Percentiles rank a stretch among this genome's conserved stretches.
Evolutionary conservation across 345 rosid genomes (phyloP).

Genomic region (Geranium rotundifolium): DNA sequence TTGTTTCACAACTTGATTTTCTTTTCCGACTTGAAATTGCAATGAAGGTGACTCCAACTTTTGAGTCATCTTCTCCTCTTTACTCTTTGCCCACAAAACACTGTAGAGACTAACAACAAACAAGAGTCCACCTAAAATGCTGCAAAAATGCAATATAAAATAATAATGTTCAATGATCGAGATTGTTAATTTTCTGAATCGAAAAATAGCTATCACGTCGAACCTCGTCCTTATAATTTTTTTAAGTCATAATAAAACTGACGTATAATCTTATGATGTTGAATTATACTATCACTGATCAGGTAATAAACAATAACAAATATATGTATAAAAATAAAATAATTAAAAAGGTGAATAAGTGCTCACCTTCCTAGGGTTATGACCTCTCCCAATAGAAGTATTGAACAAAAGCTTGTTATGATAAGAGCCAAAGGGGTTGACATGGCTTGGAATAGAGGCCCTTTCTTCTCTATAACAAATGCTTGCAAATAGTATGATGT

Average conservation of each 20-base stretch:
- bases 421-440: conserved; percentile 12
- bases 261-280: too few species aligned
- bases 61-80: conserved; percentile 4
- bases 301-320: too few species aligned
- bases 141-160: background rate
- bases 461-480: conserved; percentile 16
- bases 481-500: conserved; percentile 12
- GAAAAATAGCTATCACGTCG: too few species aligned
- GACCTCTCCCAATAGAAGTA: conserved; percentile 14
- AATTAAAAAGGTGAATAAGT: too few species aligned
- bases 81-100: conserved; percentile 19
- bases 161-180: background rate
- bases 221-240: too few species aligned
- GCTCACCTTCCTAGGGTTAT: conserved; percentile 14
- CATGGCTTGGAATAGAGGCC: conserved; percentile 17
- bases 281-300: too few species aligned
- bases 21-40: background rate
- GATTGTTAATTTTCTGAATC: background rate
- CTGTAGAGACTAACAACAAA: conserved; percentile 14
- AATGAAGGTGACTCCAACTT: background rate
- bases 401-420: conserved; percentile 10
- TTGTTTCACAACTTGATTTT: too few species aligned
- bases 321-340: too few species aligned
- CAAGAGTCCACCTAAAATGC: conserved; percentile 6
- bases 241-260: too few species aligned